Conservation (phyloP, 176 grass and related monocot species). For the Secale cereale region DNA sequence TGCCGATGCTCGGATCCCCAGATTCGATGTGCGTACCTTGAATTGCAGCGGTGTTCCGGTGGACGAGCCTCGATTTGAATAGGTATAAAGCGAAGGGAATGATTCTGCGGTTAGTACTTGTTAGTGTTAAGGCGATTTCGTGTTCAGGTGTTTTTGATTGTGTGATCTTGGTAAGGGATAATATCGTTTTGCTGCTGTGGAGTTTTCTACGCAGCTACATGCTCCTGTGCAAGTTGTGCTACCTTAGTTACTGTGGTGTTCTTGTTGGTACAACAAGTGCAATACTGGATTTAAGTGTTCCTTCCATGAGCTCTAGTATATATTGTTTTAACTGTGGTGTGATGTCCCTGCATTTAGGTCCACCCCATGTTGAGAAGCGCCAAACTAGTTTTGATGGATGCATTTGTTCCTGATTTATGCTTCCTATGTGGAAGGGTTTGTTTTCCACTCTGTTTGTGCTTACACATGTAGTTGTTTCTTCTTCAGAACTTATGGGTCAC, state of each 20-base stretch:
- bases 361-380: not conserved
- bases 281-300: not conserved
- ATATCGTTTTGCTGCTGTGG: not conserved
- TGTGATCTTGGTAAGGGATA: not conserved
- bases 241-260: not conserved
- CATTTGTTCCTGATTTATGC: not conserved
- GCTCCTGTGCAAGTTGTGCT: not conserved
- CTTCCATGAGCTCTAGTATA: not conserved
- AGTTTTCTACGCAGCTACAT: not conserved
- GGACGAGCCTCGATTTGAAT: slow-evolving; percentile 1
- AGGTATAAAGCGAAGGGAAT: not conserved
- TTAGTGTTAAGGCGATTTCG: not conserved
- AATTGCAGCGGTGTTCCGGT: not conserved
- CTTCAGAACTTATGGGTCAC: not conserved
- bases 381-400: not conserved
- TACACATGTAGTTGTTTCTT: not conserved
- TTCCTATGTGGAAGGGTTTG: not conserved
- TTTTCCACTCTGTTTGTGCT: not conserved
- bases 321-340: not conserved
- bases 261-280: not conserved
- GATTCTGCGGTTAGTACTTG: not conserved
- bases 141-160: not conserved
- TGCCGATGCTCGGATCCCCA: no score
- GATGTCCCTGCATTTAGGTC: not conserved
- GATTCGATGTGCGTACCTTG: no score